Evolutionary conservation across 306 rosid species (phyloP), one percentile per base, ranked within the genome.

Genomic region (Canavalia gladiata): DNA sequence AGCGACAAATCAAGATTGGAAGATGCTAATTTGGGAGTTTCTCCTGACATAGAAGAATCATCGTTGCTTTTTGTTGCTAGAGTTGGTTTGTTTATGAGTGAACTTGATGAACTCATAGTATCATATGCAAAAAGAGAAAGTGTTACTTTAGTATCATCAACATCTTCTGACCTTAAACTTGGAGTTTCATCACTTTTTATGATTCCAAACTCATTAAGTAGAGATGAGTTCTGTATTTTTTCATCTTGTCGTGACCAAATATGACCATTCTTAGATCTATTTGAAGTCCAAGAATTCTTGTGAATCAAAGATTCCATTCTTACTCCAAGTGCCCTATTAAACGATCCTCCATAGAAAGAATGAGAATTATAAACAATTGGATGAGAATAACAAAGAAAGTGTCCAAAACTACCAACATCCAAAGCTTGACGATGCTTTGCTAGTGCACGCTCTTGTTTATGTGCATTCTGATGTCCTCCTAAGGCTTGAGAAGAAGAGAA

Each of bases 391-490:
- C 73, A 75, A 65, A 52, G 29, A 1, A 60, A 43, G 5, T 68
- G 81, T 1, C 78, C 83, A 0, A 76, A 63, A 46, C 8, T 33
- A 8, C 72, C 83, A 34, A 18, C 80, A 6, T 9, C 54, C 2
- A 83, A 9, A 1, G 78, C 88, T 74, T 84, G 91, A 7, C 84
- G 85, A 12, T 83, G 81, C 67, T 92, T 92, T 0, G 87, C 91
- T 0, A 88, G 0, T 1, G 87, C 88, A 2, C 95, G 90, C 83
- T 90, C 94, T 63, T 85, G 91, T 55, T 88, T 92, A 43, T 92
- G 97, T 0, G 97, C 97, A 46, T 92, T 92, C 72, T 92, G 97
- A 28, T 92, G 97, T 1, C 97, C 97, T 12, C 95, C 94, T 25
- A 92, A 57, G 1, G 95, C 97, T 42, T 89, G 95, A 1, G 95